Conservation (phyloP, 2,329 filamentous ascomycete genomes). For the Fusarium vanettenii region DNA sequence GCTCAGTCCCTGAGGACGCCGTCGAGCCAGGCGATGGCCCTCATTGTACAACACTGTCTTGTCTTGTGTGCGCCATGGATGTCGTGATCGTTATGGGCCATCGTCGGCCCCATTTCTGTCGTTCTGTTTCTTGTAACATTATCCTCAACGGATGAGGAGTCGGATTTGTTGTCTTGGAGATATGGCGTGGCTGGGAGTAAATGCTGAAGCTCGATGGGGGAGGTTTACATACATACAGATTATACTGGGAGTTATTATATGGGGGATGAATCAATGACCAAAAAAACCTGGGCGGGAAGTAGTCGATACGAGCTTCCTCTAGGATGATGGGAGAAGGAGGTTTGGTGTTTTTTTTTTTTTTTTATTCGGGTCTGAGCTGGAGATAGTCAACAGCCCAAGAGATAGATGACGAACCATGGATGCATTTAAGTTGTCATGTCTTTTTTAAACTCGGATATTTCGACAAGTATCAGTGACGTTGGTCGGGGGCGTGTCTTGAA, state of each 20-base stretch:
- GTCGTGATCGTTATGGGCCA: not conserved
- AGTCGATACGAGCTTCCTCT: not conserved
- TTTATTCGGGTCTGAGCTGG: not conserved
- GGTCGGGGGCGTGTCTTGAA: not conserved
- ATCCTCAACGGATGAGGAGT: conserved; percentile 15
- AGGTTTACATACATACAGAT: not conserved
- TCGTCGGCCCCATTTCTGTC: conserved; percentile 6
- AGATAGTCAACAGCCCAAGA: not conserved
- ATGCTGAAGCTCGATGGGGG: not conserved
- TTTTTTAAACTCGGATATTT: not conserved
- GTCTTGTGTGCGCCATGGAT: not conserved
- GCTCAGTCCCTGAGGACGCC: not conserved
- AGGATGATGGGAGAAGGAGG: conserved; percentile 4
- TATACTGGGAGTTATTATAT: not conserved
- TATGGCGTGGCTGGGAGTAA: conserved; percentile 8
- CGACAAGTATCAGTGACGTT: not conserved
- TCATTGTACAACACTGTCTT: conserved; percentile 31
- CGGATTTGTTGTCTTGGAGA: conserved; percentile 1
- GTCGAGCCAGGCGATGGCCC: not conserved
- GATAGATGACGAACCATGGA: not conserved
- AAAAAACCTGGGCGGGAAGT: conserved; percentile 8
- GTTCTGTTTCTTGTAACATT: conserved; percentile 8
- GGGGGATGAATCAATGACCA: conserved; percentile 27
- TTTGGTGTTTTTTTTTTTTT: not conserved
- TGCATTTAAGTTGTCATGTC: not conserved